phyloP scores from a whole-genome alignment of 805 yeast species.

The Barnettozyma californica region DNA sequence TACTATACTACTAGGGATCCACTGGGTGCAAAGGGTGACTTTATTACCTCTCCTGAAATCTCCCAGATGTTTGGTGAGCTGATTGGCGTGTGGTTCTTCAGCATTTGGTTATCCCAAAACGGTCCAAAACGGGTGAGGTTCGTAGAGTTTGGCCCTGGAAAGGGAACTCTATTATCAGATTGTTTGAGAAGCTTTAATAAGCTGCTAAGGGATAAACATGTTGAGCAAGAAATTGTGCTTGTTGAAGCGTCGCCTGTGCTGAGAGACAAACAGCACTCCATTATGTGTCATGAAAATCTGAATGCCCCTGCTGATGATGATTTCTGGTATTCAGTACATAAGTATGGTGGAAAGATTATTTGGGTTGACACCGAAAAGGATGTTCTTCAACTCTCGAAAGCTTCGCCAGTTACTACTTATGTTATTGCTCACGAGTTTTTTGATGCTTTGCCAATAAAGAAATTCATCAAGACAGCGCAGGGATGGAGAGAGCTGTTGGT shows the following conservation, averaged over 20 bases:
- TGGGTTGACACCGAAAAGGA: constrained; percentile 61
- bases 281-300: constrained; percentile 37
- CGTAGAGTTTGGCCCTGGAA: constrained; percentile 82
- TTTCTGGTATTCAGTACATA: constrained; percentile 15
- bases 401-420: constrained; percentile 42
- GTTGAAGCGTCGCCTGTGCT: constrained; percentile 71
- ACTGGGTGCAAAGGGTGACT: constrained; percentile 64
- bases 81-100: constrained; percentile 71
- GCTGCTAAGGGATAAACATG: constrained; percentile 28
- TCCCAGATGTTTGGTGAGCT: constrained; percentile 85
- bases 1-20: constrained; percentile 79
- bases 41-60: constrained; percentile 81
- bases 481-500: constrained; percentile 83
- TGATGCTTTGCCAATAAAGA: constrained; percentile 78
- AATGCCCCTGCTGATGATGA: constrained; percentile 5
- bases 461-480: constrained; percentile 51
- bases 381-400: constrained; percentile 19
- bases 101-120: constrained; percentile 54
- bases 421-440: constrained; percentile 82
- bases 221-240: constrained; percentile 38
- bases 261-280: constrained; percentile 47
- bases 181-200: constrained; percentile 43
- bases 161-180: constrained; percentile 74
- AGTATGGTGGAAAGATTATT: constrained; percentile 47
- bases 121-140: constrained; percentile 45